Evolutionary conservation across 75 land plant genomes (phyloP).

Genomic region (Larix kaempferi): DNA sequence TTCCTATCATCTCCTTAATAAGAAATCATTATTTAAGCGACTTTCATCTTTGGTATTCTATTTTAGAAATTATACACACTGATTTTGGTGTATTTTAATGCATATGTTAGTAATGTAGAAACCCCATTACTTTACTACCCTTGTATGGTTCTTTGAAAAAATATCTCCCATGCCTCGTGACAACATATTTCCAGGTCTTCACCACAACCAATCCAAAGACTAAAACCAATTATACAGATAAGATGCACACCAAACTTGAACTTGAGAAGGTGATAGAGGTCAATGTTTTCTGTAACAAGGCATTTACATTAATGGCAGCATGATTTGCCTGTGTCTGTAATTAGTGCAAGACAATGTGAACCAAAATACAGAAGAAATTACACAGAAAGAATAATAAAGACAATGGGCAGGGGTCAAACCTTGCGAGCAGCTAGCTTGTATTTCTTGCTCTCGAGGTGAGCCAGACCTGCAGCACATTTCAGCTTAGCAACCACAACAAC

Average conservation of each 20-base stretch:
- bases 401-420: constrained; percentile 34
- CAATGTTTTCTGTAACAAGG: too few relatives aligned
- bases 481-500: constrained; percentile 56
- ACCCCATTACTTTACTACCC: too few relatives aligned
- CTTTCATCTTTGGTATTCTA: not conserved
- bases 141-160: too few relatives aligned
- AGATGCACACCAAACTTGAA: not conserved
- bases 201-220: not conserved
- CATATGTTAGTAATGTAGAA: not conserved
- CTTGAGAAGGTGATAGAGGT: not conserved
- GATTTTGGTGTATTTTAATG: not conserved
- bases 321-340: not conserved
- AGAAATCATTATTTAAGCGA: not conserved
- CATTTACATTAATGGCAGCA: not conserved
- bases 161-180: not conserved
- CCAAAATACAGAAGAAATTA: too few relatives aligned
- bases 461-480: constrained; percentile 83
- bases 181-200: not conserved
- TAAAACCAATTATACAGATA: not conserved
- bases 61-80: not conserved
- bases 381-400: not conserved
- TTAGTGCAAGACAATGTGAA: too few relatives aligned
- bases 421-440: constrained; percentile 98
- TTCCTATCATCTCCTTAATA: not conserved
- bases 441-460: constrained; percentile 74